phyloP scores from a whole-genome alignment of 768 basidiomycete genomes.

The Suillus variegatus region DNA sequence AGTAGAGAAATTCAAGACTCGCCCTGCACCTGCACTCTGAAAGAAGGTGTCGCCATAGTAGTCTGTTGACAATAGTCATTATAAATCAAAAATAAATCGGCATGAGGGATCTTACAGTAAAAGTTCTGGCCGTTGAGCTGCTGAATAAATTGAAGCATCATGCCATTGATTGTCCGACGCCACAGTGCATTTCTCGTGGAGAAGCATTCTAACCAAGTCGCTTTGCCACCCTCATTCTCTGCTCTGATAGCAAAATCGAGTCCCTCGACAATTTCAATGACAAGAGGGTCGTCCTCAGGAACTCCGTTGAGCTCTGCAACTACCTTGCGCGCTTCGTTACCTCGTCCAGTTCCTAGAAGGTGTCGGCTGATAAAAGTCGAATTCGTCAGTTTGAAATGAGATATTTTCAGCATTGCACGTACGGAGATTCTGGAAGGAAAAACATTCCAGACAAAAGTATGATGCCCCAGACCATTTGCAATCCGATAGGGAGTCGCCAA shows the following conservation, averaged over 20 bases:
- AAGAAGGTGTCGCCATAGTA: constrained; percentile 85
- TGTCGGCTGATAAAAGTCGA: constrained; percentile 51
- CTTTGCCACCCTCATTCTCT: constrained; percentile 81
- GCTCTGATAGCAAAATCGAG: constrained; percentile 63
- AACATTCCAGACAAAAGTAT: constrained; percentile 69
- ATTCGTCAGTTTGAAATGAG: background rate
- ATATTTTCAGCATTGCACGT: constrained; percentile 24
- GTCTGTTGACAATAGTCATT: constrained; percentile 41
- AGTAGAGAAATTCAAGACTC: constrained; percentile 17
- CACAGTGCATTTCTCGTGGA: constrained; percentile 65
- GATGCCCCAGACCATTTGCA: constrained; percentile 72
- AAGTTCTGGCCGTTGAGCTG: constrained; percentile 83
- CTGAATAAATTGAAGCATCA: constrained; percentile 83
- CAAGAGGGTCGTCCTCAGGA: constrained; percentile 56
- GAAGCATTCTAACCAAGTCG: constrained; percentile 80
- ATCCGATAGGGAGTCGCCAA: constrained; percentile 75
- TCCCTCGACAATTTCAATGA: constrained; percentile 62
- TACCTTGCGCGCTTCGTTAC: constrained; percentile 58
- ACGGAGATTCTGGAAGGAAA: constrained; percentile 81
- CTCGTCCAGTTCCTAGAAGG: constrained; percentile 57
- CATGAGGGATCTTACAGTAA: constrained; percentile 51
- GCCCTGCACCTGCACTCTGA: constrained; percentile 68
- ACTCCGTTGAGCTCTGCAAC: constrained; percentile 68
- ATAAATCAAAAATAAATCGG: constrained; percentile 11
- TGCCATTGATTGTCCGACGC: constrained; percentile 77